Evolutionary conservation across 208 protist species (phyloP).

Genomic region (Histomonas meleagridis): DNA sequence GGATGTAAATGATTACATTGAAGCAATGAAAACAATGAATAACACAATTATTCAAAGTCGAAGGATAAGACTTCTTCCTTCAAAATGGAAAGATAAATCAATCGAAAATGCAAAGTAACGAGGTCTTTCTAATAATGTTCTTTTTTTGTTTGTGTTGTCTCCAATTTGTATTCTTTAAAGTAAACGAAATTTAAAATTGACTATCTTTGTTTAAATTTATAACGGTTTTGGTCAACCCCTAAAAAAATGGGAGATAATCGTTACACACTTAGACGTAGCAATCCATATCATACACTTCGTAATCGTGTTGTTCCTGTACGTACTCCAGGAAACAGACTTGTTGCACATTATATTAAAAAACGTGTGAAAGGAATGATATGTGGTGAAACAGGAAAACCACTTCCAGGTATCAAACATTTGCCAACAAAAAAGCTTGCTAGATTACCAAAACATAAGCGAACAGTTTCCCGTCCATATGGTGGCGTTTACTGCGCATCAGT

Average conservation of each 20-base stretch:
- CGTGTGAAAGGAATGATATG: neutral
- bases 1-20: constrained; percentile 20
- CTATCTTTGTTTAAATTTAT: too few species aligned
- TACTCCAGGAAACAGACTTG: constrained; percentile 28
- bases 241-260: neutral
- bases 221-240: neutral
- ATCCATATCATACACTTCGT: neutral
- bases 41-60: neutral
- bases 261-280: neutral
- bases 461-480: constrained; percentile 33
- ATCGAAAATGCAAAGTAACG: neutral
- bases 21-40: neutral
- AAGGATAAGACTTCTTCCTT: neutral
- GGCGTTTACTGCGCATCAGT: constrained; percentile 1
- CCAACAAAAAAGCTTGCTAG: neutral
- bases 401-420: neutral
- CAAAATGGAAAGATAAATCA: neutral
- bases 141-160: too few species aligned
- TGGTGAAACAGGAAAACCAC: neutral
- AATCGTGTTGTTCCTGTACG: constrained; percentile 9
- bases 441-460: neutral
- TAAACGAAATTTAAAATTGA: too few species aligned
- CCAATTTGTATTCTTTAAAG: too few species aligned
- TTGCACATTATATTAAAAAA: neutral
- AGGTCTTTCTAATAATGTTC: neutral